These are phyloP conservation scores for Endothia cerciana DNA, from an alignment of 2,329 filamentous ascomycete genomes.

Conservation along the genomic window DNA sequence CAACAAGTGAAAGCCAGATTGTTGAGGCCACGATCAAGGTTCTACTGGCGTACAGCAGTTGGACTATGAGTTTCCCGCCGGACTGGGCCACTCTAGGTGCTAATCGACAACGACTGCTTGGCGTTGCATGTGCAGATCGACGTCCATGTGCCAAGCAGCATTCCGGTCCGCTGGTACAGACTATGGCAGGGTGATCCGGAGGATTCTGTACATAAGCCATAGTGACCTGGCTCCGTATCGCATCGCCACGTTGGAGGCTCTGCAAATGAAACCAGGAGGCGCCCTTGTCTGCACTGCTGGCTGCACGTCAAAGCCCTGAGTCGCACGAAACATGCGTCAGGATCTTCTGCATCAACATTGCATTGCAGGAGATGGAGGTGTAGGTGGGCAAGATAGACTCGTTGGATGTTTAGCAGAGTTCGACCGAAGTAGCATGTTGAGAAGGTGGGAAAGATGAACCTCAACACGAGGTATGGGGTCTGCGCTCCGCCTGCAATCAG, in stretches of 20 bases:
- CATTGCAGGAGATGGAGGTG: constrained; percentile 21
- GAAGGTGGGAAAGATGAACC: neutral
- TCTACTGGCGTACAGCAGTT: neutral
- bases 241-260: constrained; percentile 5
- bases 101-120: neutral
- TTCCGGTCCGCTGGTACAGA: neutral
- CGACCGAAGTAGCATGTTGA: neutral
- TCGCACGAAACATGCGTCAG: constrained; percentile 11
- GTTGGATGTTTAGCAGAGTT: constrained; percentile 9
- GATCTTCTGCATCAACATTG: constrained; percentile 21
- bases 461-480: too few species aligned
- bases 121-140: constrained; percentile 2
- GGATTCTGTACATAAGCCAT: constrained; percentile 8
- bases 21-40: constrained; percentile 1
- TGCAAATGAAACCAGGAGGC: constrained; percentile 5
- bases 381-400: constrained; percentile 4
- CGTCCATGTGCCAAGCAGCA: constrained; percentile 5
- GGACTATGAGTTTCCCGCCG: neutral
- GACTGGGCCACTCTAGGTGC: neutral
- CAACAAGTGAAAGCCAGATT: constrained; percentile 19
- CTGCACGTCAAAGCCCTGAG: constrained; percentile 1
- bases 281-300: constrained; percentile 1
- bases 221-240: neutral
- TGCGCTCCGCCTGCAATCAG: too few species aligned
- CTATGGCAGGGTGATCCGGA: constrained; percentile 10